Conservation (phyloP, 371 early-diverging fungal species). For the Umbelopsis sp. region DNA sequence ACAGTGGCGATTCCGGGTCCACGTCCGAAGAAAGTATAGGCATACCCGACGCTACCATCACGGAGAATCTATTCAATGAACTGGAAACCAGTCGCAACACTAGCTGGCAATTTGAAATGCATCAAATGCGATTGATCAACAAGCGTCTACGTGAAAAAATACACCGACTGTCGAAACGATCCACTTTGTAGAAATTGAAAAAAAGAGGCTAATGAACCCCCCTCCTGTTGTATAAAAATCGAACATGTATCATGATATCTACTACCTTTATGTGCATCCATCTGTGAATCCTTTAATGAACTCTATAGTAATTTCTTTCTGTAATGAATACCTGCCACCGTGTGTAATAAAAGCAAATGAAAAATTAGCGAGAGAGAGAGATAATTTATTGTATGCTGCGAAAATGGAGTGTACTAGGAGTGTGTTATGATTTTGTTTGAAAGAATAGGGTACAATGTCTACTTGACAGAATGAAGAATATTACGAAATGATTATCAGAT, state of each 20-base stretch:
- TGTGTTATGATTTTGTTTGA: background rate
- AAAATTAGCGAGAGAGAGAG: no score
- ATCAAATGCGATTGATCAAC: constrained; percentile 51
- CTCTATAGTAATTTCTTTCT: background rate
- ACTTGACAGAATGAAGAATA: background rate
- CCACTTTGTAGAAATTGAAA: background rate
- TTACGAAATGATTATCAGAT: background rate
- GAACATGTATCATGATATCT: no score
- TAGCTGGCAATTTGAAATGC: constrained; percentile 57
- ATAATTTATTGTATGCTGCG: no score
- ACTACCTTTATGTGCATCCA: background rate
- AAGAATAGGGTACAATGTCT: background rate
- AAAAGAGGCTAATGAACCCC: background rate
- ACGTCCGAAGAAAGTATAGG: no score
- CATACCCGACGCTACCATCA: constrained; percentile 19
- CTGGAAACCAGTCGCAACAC: constrained; percentile 45
- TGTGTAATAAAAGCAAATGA: no score
- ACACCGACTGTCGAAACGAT: constrained; percentile 18
- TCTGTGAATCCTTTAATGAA: background rate
- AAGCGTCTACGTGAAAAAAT: constrained; percentile 45
- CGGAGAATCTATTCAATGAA: constrained; percentile 49
- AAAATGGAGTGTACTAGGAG: no score
- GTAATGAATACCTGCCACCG: background rate
- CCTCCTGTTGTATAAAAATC: background rate
- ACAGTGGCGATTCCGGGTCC: background rate